Conservation (phyloP, 2,329 filamentous ascomycete species). For the Xylariomycetidae sp. region DNA sequence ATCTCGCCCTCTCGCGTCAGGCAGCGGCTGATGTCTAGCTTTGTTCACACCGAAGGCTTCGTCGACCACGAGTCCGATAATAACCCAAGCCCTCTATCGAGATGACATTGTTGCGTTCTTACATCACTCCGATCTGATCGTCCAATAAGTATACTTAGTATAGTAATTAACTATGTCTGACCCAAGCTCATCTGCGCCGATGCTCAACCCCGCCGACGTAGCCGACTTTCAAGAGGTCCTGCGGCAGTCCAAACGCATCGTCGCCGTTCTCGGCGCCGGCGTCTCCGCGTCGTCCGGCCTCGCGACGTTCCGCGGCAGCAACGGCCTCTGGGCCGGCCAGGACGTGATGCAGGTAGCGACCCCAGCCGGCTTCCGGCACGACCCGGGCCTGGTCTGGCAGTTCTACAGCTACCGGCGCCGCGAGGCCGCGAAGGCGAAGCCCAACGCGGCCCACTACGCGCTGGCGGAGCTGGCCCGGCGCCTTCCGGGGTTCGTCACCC, state of each 20-base stretch:
- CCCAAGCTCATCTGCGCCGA: not conserved
- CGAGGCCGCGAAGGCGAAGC: constrained; percentile 57
- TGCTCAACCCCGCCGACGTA: constrained; percentile 7
- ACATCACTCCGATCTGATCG: too few relatives aligned
- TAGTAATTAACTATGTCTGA: not conserved
- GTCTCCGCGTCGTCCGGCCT: constrained; percentile 23
- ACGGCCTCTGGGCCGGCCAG: constrained; percentile 60
- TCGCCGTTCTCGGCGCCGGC: constrained; percentile 29
- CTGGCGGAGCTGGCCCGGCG: constrained; percentile 55
- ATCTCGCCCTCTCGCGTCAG: too few relatives aligned
- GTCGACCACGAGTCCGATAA: too few relatives aligned
- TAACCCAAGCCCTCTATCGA: too few relatives aligned
- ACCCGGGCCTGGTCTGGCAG: constrained; percentile 66
- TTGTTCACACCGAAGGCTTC: too few relatives aligned
- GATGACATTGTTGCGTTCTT: too few relatives aligned
- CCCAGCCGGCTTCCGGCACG: constrained; percentile 52
- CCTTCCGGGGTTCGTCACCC: constrained; percentile 50
- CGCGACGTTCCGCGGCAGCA: constrained; percentile 60
- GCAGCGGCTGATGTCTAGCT: too few relatives aligned
- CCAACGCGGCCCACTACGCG: constrained; percentile 61
- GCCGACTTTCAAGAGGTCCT: constrained; percentile 21
- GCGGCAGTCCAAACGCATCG: constrained; percentile 19
- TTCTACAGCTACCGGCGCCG: constrained; percentile 63
- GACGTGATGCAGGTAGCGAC: constrained; percentile 57
- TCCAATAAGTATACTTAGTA: too few relatives aligned